Base-by-base conservation (phyloP, 2,329 filamentous ascomycete species). In the Whalleya microplaca region DNA sequence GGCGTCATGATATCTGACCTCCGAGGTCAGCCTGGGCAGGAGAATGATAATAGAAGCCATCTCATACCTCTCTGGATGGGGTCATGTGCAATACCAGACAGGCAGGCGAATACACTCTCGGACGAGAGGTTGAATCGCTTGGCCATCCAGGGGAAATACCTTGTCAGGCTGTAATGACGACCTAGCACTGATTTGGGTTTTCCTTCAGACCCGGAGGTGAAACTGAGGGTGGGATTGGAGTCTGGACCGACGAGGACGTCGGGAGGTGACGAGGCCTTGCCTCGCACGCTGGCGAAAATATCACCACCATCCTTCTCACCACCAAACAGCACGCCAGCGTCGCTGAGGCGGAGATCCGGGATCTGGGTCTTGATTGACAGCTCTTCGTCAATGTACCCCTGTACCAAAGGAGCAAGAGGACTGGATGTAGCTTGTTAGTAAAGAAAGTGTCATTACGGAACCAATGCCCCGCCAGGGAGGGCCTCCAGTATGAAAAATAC, bases 101-200 rank as follows among this genome's bases (percentile, higher is more conserved):
- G 80, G 78, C 93, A 87, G 2, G 92, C 92, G 69, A 96, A 97
- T 61, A 82, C 84, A 70, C 88, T 88, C 42, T 91, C 82, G 8
- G 86, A 80, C 0, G 85, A 87, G 46, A 96, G 80, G 47, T 85
- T 80, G 72, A 98, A 98, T 2, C 80, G 85, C 74, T 95, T 78
- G 0, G 91, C 86, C 94, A 98, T 98, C 93, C 92, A 98, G 19
- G 88, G 86, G 70, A 94, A 96, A 76, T 96, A 98, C 66, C 89
- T 87, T 1, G 92, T 84, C 58, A 98, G 78, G 48, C 86, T 90
- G 76, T 89, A 98, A 74, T 98, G 94, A 14, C 94, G 84, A 1
- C 94, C 93, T 53, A 87, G 82, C 12, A 98, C 94, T 64, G 92
- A 92, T 78, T 96, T 96, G 32, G 92, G 92, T 63, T 84, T 80